These are phyloP conservation scores for Craterostigma plantagineum DNA, from an alignment of 257 asterid species.

Conservation along the genomic window DNA sequence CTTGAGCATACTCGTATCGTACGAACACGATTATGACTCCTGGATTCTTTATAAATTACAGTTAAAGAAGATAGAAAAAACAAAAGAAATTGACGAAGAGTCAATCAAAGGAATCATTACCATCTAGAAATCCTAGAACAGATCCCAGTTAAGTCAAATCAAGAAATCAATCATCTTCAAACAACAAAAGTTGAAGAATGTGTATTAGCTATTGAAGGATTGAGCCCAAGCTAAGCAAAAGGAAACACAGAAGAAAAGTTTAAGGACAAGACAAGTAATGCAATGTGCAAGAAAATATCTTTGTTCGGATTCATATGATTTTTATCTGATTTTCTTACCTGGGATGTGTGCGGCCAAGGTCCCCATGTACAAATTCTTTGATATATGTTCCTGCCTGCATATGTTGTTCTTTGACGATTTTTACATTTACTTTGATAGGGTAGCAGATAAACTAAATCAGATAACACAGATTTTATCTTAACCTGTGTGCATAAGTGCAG, in stretches of 20 bases:
- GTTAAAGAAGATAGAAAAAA: too few species aligned
- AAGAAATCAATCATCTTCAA: conserved; percentile 40
- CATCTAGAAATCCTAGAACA: too few species aligned
- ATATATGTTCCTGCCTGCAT: conserved; percentile 95
- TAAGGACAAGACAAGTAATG: conserved; percentile 7
- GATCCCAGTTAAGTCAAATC: too few species aligned
- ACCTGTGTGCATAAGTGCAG: conserved; percentile 96
- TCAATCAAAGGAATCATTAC: too few species aligned
- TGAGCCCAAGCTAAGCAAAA: conserved; percentile 52
- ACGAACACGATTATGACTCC: too few species aligned
- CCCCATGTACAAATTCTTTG: conserved; percentile 95
- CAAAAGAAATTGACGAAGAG: too few species aligned
- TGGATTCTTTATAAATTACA: too few species aligned
- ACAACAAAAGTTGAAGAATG: conserved; percentile 82
- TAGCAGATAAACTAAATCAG: neutral
- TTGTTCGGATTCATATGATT: too few species aligned
- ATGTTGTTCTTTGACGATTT: neutral
- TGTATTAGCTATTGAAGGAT: conserved; percentile 87
- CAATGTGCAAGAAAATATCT: neutral
- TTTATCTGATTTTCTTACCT: too few species aligned
- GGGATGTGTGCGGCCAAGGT: conserved; percentile 89
- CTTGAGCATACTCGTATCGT: too few species aligned
- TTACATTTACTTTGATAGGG: neutral
- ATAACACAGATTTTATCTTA: conserved; percentile 4
- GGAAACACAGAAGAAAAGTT: neutral